Evolutionary conservation across 306 rosid species (phyloP).

Genomic region (Trichosanthes cucumerina): DNA sequence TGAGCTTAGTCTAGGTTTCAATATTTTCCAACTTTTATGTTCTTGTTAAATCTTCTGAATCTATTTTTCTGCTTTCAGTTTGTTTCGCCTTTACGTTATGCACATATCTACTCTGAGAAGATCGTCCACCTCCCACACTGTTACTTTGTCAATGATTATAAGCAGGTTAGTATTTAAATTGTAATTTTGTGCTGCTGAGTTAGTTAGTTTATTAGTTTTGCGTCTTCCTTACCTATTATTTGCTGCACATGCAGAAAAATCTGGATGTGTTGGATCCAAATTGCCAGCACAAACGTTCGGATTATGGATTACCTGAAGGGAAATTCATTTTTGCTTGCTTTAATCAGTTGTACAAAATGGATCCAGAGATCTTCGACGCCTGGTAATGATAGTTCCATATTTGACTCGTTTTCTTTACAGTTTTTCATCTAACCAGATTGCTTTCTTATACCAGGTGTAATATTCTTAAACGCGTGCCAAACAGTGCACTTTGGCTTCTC

Average conservation of each 20-base stretch:
- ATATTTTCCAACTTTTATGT: background rate
- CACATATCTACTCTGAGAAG: conserved; percentile 91
- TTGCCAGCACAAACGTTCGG: conserved; percentile 71
- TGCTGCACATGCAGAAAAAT: conserved; percentile 55
- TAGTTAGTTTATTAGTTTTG: conserved; percentile 2
- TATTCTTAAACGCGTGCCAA: conserved; percentile 89
- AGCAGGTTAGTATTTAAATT: conserved; percentile 53
- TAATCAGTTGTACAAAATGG: conserved; percentile 98
- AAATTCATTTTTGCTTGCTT: conserved; percentile 93
- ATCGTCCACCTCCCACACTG: conserved; percentile 96
- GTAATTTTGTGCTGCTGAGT: background rate
- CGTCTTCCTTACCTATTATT: background rate
- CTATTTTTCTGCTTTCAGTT: conserved; percentile 40
- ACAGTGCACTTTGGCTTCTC: conserved; percentile 97
- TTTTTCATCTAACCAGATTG: conserved; percentile 13
- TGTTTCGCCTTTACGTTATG: conserved; percentile 67
- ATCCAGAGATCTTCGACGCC: conserved; percentile 82
- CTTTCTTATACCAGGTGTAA: conserved; percentile 58
- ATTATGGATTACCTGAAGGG: conserved; percentile 82
- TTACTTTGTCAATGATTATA: conserved; percentile 94
- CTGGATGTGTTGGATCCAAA: conserved; percentile 74
- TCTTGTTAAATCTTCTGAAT: background rate
- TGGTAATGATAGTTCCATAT: conserved; percentile 42
- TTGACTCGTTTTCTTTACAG: background rate
- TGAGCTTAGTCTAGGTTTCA: conserved; percentile 12